Percentiles rank a stretch among this genome's conserved stretches.
These are phyloP conservation scores for Aleurites moluccanus DNA, from an alignment of 441 rosid genomes.

Conservation along the genomic window DNA sequence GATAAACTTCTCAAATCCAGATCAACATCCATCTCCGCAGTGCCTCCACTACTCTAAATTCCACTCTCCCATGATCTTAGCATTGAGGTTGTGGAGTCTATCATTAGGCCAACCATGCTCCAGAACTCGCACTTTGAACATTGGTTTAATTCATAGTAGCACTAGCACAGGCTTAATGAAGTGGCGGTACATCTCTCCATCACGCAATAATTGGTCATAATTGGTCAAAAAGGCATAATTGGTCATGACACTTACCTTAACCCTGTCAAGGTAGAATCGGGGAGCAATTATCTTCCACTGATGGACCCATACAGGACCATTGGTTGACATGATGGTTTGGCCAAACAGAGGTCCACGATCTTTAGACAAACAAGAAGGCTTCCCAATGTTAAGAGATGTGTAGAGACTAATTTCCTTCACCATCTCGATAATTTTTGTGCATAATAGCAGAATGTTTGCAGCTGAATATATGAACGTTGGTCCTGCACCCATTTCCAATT, in stretches of 20 bases:
- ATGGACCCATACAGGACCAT: conserved; percentile 50
- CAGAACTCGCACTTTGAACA: conserved; percentile 3
- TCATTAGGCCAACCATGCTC: conserved; percentile 53
- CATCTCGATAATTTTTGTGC: conserved; percentile 36
- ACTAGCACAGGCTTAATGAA: too few relatives aligned
- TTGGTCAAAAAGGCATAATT: too few relatives aligned
- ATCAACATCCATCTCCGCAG: conserved; percentile 40
- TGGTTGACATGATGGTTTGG: conserved; percentile 42
- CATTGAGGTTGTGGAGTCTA: conserved; percentile 46
- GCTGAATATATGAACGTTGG: conserved; percentile 42
- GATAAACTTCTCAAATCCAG: conserved; percentile 45
- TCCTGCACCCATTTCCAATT: conserved; percentile 20
- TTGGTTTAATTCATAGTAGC: too few relatives aligned
- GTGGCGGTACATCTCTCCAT: too few relatives aligned
- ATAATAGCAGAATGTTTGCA: conserved; percentile 35
- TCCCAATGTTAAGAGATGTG: conserved; percentile 41
- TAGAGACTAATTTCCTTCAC: conserved; percentile 39
- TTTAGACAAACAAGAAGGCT: conserved; percentile 44
- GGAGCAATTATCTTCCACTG: conserved; percentile 56
- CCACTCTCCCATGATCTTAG: conserved; percentile 44
- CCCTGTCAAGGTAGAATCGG: conserved; percentile 41
- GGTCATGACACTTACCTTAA: conserved; percentile 38
- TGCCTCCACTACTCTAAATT: conserved; percentile 34
- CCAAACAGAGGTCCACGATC: conserved; percentile 50
- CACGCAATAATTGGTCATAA: too few relatives aligned